Evolutionary conservation across 768 basidiomycete species (phyloP).

Genomic region (Macrocybe gigantea): DNA sequence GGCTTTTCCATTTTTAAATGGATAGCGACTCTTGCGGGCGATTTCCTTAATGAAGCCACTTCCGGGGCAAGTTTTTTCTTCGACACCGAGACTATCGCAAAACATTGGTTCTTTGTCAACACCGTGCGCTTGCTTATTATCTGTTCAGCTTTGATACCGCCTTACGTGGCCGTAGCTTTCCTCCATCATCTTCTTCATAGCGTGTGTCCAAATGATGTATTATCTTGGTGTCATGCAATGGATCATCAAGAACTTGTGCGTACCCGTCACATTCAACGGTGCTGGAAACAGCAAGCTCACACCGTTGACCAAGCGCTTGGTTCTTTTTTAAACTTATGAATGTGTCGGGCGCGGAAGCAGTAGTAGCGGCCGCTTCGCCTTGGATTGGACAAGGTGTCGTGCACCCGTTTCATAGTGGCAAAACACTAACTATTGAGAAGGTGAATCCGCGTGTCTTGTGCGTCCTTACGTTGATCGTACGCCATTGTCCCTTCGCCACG

Average conservation of each 20-base stretch:
- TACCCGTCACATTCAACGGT: constrained; percentile 3
- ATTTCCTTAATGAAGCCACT: constrained; percentile 66
- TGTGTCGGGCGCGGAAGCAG: constrained; percentile 91
- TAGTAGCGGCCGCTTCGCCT: constrained; percentile 90
- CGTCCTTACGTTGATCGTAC: constrained; percentile 70
- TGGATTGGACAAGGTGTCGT: constrained; percentile 79
- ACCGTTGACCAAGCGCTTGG: constrained; percentile 56
- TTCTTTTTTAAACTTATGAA: constrained; percentile 91
- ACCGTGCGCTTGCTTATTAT: constrained; percentile 37
- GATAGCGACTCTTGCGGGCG: constrained; percentile 74
- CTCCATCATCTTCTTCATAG: constrained; percentile 91
- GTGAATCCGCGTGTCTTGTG: constrained; percentile 82
- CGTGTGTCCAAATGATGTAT: constrained; percentile 89
- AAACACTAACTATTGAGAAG: constrained; percentile 9
- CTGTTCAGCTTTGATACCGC: constrained; percentile 3
- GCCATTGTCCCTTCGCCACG: constrained; percentile 11
- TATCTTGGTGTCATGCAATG: constrained; percentile 92
- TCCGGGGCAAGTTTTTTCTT: constrained; percentile 83
- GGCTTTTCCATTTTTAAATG: constrained; percentile 83
- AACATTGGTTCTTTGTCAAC: constrained; percentile 85
- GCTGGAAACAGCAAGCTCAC: neutral
- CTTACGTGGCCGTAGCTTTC: constrained; percentile 36
- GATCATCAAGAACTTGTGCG: constrained; percentile 80
- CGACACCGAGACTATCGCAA: constrained; percentile 52
- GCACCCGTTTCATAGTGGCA: neutral